Base-by-base conservation (phyloP, 2,329 filamentous ascomycete species). In the Pyrenophora teres region DNA sequence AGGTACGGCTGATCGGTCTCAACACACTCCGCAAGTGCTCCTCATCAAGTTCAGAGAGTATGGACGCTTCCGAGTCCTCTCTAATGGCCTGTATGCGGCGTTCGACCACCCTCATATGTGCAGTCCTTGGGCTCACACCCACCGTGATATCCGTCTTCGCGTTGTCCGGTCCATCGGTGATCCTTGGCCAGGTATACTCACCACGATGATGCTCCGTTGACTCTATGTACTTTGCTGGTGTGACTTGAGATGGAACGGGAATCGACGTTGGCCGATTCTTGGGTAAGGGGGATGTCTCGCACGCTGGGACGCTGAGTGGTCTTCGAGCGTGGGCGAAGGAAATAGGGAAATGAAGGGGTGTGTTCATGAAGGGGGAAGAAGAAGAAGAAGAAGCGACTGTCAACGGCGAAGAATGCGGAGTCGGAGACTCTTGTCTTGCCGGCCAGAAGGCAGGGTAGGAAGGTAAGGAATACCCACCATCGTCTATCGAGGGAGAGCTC, bases 401-500 rank as follows among this genome's bases (percentile, higher is more conserved):
- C 53, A 62, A 36, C 35, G 70, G 73, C 60, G 62, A 69, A 66
- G 59, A 67, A 44, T 55, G 44, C 31, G 70, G 72, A 59, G 73
- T 73, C 65, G 77, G 57, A 59, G 76, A 80, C 60, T 74, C 71
- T 52, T 64, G 68, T 58, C 77, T 74, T 47, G 59, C 56, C 58
- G 76, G 76, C 76, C 77, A 79, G 42, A 30, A 16, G 41, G 51
- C 40, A 44, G 67, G 57, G 53, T 60, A 59, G 62, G 51, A 70
- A 70, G 71, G 69, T 62, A 73, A 67, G 77, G 75, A 76, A 78
- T 80, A 94, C 92, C 83, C 87, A 99, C 93, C 93, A 88, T 97
- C 93, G 81, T 96, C 92, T 76, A 99, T 99, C 66, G 93, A 97
- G 71, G 94, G 94, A 67, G 93, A 97, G 76, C 92, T 97, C 68